phyloP scores from a whole-genome alignment of 805 yeast species.

The Candida manassasensis region DNA sequence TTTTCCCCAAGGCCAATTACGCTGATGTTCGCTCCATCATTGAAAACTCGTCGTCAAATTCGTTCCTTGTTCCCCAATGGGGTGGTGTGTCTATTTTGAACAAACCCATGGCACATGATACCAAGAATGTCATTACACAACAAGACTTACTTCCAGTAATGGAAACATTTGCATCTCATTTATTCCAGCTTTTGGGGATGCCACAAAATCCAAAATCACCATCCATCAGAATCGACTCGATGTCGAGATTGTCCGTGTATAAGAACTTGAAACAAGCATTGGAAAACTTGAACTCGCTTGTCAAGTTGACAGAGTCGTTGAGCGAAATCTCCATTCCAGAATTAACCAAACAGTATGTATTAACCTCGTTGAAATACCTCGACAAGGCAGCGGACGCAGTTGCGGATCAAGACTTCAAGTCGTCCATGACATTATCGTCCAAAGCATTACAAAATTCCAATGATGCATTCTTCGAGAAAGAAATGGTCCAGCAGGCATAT shows the following conservation, averaged over 20 bases:
- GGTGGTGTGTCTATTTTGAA: conserved; percentile 67
- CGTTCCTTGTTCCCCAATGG: conserved; percentile 84
- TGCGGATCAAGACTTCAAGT: conserved; percentile 23
- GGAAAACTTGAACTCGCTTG: conserved; percentile 68
- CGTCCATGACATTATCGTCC: conserved; percentile 37
- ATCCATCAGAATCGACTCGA: conserved; percentile 57
- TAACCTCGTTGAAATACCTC: conserved; percentile 42
- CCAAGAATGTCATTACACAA: conserved; percentile 24
- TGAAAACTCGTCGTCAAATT: conserved; percentile 45
- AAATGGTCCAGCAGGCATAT: conserved; percentile 91
- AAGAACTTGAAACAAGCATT: conserved; percentile 59
- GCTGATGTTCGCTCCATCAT: conserved; percentile 46
- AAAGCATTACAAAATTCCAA: conserved; percentile 59
- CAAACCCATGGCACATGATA: conserved; percentile 12
- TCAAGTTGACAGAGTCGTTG: conserved; percentile 62
- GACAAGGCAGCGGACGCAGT: conserved; percentile 31
- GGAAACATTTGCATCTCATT: conserved; percentile 69
- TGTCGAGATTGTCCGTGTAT: conserved; percentile 54
- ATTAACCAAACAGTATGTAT: conserved; percentile 56
- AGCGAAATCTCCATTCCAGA: conserved; percentile 82
- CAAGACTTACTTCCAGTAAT: conserved; percentile 52
- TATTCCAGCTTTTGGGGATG: conserved; percentile 69
- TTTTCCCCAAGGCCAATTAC: conserved; percentile 48
- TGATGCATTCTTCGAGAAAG: conserved; percentile 85
- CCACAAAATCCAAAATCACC: conserved; percentile 56